These are phyloP conservation scores for Metschnikowia aberdeeniae DNA, from an alignment of 805 yeast species.

Conservation along the genomic window DNA sequence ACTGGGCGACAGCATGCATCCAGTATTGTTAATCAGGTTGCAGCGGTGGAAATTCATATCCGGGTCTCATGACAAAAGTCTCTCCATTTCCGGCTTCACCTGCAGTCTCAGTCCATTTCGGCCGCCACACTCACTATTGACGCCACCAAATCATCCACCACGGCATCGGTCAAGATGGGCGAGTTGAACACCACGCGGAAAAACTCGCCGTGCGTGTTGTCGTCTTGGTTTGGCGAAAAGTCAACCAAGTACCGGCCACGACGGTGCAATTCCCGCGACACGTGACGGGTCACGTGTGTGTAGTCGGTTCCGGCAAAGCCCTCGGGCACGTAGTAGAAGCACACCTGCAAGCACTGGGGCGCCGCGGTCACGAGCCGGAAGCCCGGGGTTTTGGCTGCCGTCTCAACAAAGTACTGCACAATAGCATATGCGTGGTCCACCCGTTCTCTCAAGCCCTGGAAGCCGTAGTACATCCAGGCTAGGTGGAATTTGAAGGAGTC, in stretches of 20 bases:
- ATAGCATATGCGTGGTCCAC: constrained; percentile 70
- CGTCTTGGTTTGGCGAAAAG: constrained; percentile 63
- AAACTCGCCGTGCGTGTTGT: constrained; percentile 64
- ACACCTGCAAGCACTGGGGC: constrained; percentile 79
- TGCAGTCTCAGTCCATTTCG: constrained; percentile 1
- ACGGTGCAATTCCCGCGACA: constrained; percentile 56
- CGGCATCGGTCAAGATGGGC: constrained; percentile 44
- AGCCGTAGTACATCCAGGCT: constrained; percentile 80
- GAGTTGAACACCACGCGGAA: constrained; percentile 82
- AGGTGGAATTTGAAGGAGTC: constrained; percentile 76
- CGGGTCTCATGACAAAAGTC: no score
- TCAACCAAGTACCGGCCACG: constrained; percentile 71
- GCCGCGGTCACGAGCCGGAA: constrained; percentile 55
- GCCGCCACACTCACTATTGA: constrained; percentile 27
- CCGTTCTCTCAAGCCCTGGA: constrained; percentile 57
- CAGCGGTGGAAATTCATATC: no score
- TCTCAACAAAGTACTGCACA: constrained; percentile 55
- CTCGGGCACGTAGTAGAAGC: constrained; percentile 64
- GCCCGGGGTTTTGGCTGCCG: constrained; percentile 33
- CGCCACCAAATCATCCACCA: constrained; percentile 34
- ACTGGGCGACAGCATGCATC: no score
- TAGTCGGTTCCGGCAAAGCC: constrained; percentile 24
- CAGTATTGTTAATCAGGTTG: no score
- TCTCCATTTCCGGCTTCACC: no score
- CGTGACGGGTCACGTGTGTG: constrained; percentile 55